Evolutionary conservation across 2,329 filamentous ascomycete genomes (phyloP).

Genomic region (Hypomyces perniciosus): DNA sequence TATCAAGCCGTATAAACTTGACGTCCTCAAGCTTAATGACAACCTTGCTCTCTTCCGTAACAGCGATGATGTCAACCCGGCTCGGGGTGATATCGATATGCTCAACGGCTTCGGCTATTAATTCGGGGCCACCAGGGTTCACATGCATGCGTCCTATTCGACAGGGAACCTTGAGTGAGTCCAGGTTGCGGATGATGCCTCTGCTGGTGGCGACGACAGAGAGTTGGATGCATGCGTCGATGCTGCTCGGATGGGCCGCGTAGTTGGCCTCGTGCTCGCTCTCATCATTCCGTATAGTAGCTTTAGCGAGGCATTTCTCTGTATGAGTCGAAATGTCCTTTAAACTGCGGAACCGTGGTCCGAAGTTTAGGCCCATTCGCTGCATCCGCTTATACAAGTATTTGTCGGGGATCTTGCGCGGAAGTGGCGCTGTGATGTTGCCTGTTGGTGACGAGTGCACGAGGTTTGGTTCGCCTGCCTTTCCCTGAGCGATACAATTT

Average conservation of each 20-base stretch:
- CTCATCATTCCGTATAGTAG: neutral
- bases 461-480: neutral
- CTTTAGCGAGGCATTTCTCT: neutral
- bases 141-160: neutral
- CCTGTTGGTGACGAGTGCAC: neutral
- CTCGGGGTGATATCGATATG: neutral
- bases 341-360: constrained; percentile 1
- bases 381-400: constrained; percentile 3
- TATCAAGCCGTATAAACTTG: neutral
- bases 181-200: constrained; percentile 19
- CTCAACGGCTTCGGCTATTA: neutral
- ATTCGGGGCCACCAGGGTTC: neutral
- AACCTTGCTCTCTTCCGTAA: neutral
- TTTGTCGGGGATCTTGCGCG: neutral
- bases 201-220: constrained; percentile 19
- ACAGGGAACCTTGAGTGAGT: constrained; percentile 6
- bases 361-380: constrained; percentile 2
- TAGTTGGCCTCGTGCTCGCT: constrained; percentile 13
- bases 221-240: constrained; percentile 30
- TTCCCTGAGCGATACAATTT: constrained; percentile 9
- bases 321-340: neutral
- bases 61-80: neutral
- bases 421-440: neutral
- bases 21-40: neutral
- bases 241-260: constrained; percentile 30